Evolutionary conservation across 1,139 yeast genomes (phyloP).

Genomic region (Petasospora fabianii): DNA sequence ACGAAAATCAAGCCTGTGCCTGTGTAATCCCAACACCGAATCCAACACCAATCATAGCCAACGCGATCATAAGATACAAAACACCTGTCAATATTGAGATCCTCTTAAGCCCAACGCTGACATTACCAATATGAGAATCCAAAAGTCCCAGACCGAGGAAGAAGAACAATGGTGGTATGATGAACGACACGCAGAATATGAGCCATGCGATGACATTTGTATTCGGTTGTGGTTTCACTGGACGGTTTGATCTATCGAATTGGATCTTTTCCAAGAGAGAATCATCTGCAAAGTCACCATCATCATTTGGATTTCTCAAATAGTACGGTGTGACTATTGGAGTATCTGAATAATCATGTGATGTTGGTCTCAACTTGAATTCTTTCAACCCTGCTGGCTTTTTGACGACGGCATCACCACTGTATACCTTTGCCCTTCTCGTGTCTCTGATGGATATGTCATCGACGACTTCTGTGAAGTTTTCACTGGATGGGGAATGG

Average conservation of each 20-base stretch:
- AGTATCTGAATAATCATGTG: neutral
- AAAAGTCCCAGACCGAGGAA: conserved; percentile 18
- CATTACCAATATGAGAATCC: conserved; percentile 12
- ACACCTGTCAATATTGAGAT: conserved; percentile 15
- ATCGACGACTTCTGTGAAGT: conserved; percentile 5
- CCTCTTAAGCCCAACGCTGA: conserved; percentile 6
- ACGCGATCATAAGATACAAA: conserved; percentile 11
- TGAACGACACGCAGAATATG: conserved; percentile 12
- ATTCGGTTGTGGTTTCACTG: neutral
- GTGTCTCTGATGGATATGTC: conserved; percentile 6
- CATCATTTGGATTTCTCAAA: neutral
- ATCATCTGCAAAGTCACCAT: conserved; percentile 7
- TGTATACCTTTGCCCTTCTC: conserved; percentile 7
- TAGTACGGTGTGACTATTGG: neutral
- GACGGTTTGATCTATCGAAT: conserved; percentile 5
- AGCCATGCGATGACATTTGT: conserved; percentile 5
- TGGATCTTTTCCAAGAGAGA: conserved; percentile 10
- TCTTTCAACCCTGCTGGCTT: conserved; percentile 10
- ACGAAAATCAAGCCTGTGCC: neutral
- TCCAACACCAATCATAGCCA: conserved; percentile 28
- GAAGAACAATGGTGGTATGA: conserved; percentile 21
- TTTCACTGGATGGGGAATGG: conserved; percentile 13
- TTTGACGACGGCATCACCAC: conserved; percentile 6
- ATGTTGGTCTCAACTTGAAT: conserved; percentile 12
- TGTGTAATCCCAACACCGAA: conserved; percentile 32